Evolutionary conservation across 2,329 filamentous ascomycete genomes (phyloP).

Genomic region (Colletotrichum liriopes): DNA sequence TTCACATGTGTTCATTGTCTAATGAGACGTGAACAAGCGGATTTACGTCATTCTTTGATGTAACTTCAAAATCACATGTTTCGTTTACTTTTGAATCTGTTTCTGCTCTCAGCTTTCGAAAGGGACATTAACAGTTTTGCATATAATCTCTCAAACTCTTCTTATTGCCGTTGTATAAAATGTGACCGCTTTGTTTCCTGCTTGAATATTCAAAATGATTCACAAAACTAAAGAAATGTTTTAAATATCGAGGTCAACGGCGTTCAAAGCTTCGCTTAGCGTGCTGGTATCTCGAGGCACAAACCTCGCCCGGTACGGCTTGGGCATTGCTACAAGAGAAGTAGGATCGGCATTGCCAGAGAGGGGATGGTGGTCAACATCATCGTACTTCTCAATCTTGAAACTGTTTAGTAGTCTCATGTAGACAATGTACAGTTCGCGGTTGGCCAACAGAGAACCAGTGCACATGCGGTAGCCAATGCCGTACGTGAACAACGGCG

Average conservation of each 20-base stretch:
- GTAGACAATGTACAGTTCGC: constrained; percentile 76
- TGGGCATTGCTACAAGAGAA: constrained; percentile 74
- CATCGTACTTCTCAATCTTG: constrained; percentile 68
- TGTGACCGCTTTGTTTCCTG: too few species aligned
- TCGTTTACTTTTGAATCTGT: background rate
- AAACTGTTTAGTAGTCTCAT: constrained; percentile 75
- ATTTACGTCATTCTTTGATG: too few species aligned
- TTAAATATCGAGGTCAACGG: background rate
- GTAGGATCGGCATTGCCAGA: constrained; percentile 73
- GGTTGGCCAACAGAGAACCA: constrained; percentile 73
- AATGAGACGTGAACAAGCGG: too few species aligned
- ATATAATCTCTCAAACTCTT: too few species aligned
- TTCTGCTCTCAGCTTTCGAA: too few species aligned
- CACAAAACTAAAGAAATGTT: too few species aligned
- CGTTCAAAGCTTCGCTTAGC: background rate
- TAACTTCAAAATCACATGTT: too few species aligned
- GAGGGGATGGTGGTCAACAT: constrained; percentile 72
- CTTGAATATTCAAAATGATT: background rate
- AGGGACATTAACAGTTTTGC: too few species aligned
- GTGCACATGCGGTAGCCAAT: constrained; percentile 79
- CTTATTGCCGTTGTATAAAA: too few species aligned
- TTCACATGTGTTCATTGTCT: too few species aligned
- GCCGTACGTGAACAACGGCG: constrained; percentile 76
- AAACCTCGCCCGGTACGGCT: constrained; percentile 71
- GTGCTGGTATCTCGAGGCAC: constrained; percentile 59